A percentile compares a stretch with the other conserved stretches of the same genome.
These are phyloP conservation scores for Polychaeton citri DNA, from an alignment of 2,329 filamentous ascomycete species.

Conservation along the genomic window DNA sequence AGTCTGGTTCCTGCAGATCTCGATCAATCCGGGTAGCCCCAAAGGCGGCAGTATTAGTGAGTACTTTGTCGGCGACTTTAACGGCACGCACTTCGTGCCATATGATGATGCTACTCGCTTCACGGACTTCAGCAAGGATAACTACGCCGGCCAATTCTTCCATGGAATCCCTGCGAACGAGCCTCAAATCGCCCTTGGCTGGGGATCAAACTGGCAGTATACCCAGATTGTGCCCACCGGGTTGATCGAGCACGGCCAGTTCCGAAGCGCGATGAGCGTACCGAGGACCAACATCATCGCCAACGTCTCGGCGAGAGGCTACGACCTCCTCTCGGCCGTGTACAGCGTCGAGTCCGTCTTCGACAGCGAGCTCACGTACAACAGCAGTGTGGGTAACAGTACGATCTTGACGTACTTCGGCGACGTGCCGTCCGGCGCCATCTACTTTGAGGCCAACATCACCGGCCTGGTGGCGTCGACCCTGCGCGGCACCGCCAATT, in stretches of 20 bases:
- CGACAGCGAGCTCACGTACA: conserved; percentile 31
- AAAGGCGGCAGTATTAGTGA: conserved; percentile 42
- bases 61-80: conserved; percentile 48
- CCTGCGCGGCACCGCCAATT: conserved; percentile 31
- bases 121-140: conserved; percentile 28
- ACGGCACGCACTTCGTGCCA: conserved; percentile 47
- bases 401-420: conserved; percentile 39
- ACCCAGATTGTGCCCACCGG: conserved; percentile 39
- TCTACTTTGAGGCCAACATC: conserved; percentile 44
- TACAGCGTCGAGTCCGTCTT: conserved; percentile 37
- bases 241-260: conserved; percentile 30
- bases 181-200: conserved; percentile 38
- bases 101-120: conserved; percentile 25
- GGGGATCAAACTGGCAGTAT: conserved; percentile 50
- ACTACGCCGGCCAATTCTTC: conserved; percentile 46
- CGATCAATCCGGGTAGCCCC: conserved; percentile 45
- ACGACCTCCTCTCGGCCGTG: conserved; percentile 37
- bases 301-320: conserved; percentile 37
- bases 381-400: conserved; percentile 34
- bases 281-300: conserved; percentile 40
- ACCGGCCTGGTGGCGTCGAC: conserved; percentile 25
- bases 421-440: conserved; percentile 33
- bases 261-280: conserved; percentile 39
- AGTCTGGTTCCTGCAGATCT: conserved; percentile 36
- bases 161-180: conserved; percentile 27